Evolutionary conservation across 495 filamentous ascomycete species (phyloP).

Genomic region (Tuber magnatum): DNA sequence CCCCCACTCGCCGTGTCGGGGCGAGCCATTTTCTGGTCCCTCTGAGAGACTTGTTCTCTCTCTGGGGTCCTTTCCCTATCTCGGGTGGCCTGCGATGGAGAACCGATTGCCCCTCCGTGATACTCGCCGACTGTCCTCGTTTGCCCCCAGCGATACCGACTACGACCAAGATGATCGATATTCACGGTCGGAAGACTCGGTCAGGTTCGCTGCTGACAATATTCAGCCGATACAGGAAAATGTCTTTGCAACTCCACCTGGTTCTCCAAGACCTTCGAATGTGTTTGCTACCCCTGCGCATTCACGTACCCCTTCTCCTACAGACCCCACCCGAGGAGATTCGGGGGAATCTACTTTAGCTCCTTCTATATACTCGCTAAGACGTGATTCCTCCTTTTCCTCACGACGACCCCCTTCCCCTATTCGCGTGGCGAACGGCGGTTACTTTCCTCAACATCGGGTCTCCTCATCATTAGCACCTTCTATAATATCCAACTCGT

Average conservation of each 20-base stretch:
- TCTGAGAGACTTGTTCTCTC: conserved; percentile 1
- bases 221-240: conserved; percentile 24
- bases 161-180: conserved; percentile 23
- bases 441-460: conserved; percentile 25
- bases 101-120: conserved; percentile 26
- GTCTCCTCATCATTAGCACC: conserved; percentile 31
- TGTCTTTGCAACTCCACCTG: conserved; percentile 2
- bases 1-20: background rate
- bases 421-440: conserved; percentile 24
- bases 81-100: conserved; percentile 19
- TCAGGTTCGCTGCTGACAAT: conserved; percentile 7
- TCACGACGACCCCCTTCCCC: conserved; percentile 23
- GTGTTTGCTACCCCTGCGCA: conserved; percentile 30
- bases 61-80: background rate
- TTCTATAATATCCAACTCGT: conserved; percentile 28
- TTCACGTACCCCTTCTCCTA: conserved; percentile 26
- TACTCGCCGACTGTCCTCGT: conserved; percentile 25
- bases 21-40: background rate
- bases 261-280: conserved; percentile 13
- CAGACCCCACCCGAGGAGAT: background rate
- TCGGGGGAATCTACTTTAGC: background rate
- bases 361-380: background rate
- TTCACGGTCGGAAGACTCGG: conserved; percentile 24
- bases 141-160: conserved; percentile 25
- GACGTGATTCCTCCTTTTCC: conserved; percentile 27